Evolutionary conservation across 257 asterid genomes (phyloP), one percentile per base, ranked within the genome.

Genomic region (Solanum ossicruentum): DNA sequence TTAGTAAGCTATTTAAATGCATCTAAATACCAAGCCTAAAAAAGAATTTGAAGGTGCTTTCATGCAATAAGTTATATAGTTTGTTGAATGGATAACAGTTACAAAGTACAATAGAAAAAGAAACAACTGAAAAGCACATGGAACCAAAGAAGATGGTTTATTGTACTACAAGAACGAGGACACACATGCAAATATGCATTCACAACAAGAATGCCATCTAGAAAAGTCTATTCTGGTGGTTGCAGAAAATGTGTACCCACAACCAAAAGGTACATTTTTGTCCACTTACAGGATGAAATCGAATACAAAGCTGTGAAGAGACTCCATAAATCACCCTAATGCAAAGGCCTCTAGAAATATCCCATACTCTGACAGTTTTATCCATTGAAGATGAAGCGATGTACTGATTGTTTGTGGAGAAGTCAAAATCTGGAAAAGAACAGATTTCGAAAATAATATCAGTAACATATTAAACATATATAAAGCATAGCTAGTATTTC

Each of bases 291-390:
- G 99, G 99, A 88, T 97, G 95, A 89, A 97, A 97, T 71, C 99
- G 98, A 82, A 97, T 94, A 82, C 99, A 97, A 84, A 90, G 97
- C 85, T 95, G 98, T 80, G 97, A 88, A 80, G 96, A 90, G 83
- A 94, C 90, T 83, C 98, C 98, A 88, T 97, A 97, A 81, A 97
- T 93, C 90, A 97, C 99, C 84, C 99, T 92, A 89, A 97, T 89
- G 95, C 99, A 97, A 89, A 93, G 80, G 85, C 98, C 98, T 91
- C 91, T 92, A 10, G 97, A 90, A 86, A 95, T 90, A 87, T 97
- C 99, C 99, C 99, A 97, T 65, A 97, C 95, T 87, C 99, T 91
- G 57, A 97, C 94, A 58, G 98, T 95, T 93, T 97, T 95, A 87
- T 97, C 99, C 84, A 88, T 70, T 71, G 99, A 97, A 84, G 98